Percentiles rank a stretch among this genome's conserved stretches.
Conservation (phyloP, 805 yeast genomes). For the Yamadazyma philogaea region DNA sequence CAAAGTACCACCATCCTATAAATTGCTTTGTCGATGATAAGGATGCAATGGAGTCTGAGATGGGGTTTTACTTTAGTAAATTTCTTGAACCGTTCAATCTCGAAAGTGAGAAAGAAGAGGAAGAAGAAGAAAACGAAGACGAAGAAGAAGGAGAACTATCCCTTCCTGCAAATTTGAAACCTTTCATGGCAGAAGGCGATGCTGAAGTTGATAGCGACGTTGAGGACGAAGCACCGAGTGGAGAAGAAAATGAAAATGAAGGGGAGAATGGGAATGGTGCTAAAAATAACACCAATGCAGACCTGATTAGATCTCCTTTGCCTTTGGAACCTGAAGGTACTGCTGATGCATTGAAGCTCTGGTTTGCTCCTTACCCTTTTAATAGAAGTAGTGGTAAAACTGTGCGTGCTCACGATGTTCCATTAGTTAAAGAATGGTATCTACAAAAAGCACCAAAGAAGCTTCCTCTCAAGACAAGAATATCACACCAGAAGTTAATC, state of each 20-base stretch:
- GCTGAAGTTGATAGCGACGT: neutral
- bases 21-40: conserved; percentile 46
- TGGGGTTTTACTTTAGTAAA: conserved; percentile 15
- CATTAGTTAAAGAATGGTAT: conserved; percentile 81
- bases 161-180: conserved; percentile 32
- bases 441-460: conserved; percentile 59
- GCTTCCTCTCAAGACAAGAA: conserved; percentile 71
- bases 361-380: conserved; percentile 84
- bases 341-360: conserved; percentile 57
- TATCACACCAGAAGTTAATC: conserved; percentile 86
- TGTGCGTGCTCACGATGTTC: conserved; percentile 85
- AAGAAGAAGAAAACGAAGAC: conserved; percentile 23
- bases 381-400: conserved; percentile 68
- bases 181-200: conserved; percentile 40
- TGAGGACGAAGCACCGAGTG: conserved; percentile 7
- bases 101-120: conserved; percentile 12
- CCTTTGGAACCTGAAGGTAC: conserved; percentile 43
- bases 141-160: conserved; percentile 31
- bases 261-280: conserved; percentile 4
- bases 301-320: conserved; percentile 2
- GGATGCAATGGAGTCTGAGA: conserved; percentile 29
- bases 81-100: conserved; percentile 52
- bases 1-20: conserved; percentile 65
- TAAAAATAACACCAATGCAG: conserved; percentile 7
- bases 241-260: conserved; percentile 5